Conservation (phyloP, 1,139 yeast species). For the Scheffersomyces illinoinensis region DNA sequence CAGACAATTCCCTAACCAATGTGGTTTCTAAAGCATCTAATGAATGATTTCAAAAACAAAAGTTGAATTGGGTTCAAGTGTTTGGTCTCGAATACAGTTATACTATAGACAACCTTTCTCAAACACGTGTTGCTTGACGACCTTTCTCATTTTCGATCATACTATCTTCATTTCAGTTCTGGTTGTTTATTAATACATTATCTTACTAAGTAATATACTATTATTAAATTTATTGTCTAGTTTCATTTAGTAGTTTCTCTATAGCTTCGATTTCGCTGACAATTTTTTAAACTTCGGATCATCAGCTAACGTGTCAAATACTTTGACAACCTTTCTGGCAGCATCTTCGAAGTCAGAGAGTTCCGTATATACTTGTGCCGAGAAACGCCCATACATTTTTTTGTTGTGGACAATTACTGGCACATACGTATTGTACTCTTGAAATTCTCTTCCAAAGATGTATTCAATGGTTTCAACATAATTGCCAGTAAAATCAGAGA, state of each 20-base stretch:
- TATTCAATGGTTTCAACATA: conserved; percentile 8
- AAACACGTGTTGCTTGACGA: not conserved
- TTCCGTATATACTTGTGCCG: conserved; percentile 63
- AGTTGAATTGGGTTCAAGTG: not conserved
- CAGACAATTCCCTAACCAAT: conserved; percentile 71
- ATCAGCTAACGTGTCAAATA: conserved; percentile 6
- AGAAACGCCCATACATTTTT: conserved; percentile 49
- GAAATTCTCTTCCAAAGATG: conserved; percentile 8
- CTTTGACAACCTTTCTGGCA: conserved; percentile 25
- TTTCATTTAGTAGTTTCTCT: not conserved
- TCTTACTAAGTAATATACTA: not conserved
- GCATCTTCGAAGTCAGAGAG: conserved; percentile 53
- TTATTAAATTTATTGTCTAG: not conserved
- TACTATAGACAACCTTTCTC: not conserved
- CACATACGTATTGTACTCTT: conserved; percentile 43
- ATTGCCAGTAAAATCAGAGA: conserved; percentile 10
- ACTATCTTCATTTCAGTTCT: not conserved
- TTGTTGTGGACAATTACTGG: conserved; percentile 47
- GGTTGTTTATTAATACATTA: not conserved
- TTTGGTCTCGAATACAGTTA: not conserved
- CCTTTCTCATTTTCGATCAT: not conserved
- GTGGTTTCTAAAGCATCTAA: conserved; percentile 32
- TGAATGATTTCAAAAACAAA: not conserved
- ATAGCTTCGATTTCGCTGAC: not conserved
- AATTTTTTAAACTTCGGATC: not conserved